These are phyloP conservation scores for Lepraria neglecta DNA, from an alignment of 495 filamentous ascomycete genomes.

Conservation along the genomic window DNA sequence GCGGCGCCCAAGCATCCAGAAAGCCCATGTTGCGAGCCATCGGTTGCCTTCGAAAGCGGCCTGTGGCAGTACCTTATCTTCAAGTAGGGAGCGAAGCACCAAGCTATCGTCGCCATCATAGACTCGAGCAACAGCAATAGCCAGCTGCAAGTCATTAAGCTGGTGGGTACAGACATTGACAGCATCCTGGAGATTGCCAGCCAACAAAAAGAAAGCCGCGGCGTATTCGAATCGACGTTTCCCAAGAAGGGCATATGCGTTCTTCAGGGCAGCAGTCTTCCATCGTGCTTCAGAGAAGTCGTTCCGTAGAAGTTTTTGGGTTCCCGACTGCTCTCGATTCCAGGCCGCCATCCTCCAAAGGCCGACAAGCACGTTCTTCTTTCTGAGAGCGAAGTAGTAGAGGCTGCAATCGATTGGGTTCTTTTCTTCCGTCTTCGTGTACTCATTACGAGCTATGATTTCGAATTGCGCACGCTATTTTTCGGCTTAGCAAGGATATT, in stretches of 20 bases:
- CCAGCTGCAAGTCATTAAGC: slow-evolving; percentile 80
- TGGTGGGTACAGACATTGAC: slow-evolving; percentile 78
- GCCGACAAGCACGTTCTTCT: slow-evolving; percentile 86
- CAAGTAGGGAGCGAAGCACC: slow-evolving; percentile 64
- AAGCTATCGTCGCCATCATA: slow-evolving; percentile 83
- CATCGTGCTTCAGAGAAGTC: slow-evolving; percentile 82
- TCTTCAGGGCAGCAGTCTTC: slow-evolving; percentile 89
- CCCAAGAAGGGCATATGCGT: slow-evolving; percentile 93
- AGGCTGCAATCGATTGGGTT: slow-evolving; percentile 93
- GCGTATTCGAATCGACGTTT: slow-evolving; percentile 92
- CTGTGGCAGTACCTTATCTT: slow-evolving; percentile 70
- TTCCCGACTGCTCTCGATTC: slow-evolving; percentile 78
- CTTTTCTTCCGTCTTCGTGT: slow-evolving; percentile 77
- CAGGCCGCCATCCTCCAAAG: slow-evolving; percentile 94
- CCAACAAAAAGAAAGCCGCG: slow-evolving; percentile 90
- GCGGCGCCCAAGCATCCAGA: slow-evolving; percentile 79
- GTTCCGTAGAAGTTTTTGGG: slow-evolving; percentile 69
- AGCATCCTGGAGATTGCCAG: slow-evolving; percentile 77
- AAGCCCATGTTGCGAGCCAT: slow-evolving; percentile 94
- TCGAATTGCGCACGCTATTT: slow-evolving; percentile 73
- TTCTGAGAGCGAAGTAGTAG: slow-evolving; percentile 83
- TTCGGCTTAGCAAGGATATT: slow-evolving; percentile 26
- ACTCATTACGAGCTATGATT: slow-evolving; percentile 83
- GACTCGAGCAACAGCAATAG: slow-evolving; percentile 79
- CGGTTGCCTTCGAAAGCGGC: slow-evolving; percentile 78